Conservation (phyloP, 2,329 filamentous ascomycete genomes). For the Ophiosphaerella korrae region DNA sequence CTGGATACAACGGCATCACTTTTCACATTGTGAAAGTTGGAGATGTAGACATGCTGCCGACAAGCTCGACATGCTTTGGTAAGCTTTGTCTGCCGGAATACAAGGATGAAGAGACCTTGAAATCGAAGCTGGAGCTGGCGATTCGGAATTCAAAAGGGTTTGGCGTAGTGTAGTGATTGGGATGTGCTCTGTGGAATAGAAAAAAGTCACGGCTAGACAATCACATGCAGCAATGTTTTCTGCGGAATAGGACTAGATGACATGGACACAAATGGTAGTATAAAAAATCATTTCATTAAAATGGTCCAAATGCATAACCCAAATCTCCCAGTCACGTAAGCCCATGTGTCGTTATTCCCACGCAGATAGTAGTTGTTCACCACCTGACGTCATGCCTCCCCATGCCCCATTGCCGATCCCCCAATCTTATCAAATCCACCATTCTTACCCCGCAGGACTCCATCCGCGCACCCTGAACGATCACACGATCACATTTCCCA, state of each 20-base stretch:
- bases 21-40: constrained; percentile 80
- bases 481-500: constrained; percentile 6
- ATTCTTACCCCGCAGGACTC: not conserved
- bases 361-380: too few species aligned
- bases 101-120: constrained; percentile 69
- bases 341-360: too few species aligned
- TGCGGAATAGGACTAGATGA: too few species aligned
- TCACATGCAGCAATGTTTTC: not conserved
- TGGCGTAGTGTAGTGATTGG: constrained; percentile 55
- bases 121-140: constrained; percentile 79
- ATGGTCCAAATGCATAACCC: too few species aligned
- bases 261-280: too few species aligned
- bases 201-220: not conserved
- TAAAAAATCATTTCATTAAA: too few species aligned
- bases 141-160: constrained; percentile 89
- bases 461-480: not conserved
- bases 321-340: too few species aligned
- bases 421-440: too few species aligned
- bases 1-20: constrained; percentile 78
- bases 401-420: too few species aligned
- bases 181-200: not conserved
- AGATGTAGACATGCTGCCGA: constrained; percentile 67
- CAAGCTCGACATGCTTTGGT: constrained; percentile 91
- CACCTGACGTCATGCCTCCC: too few species aligned
- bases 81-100: constrained; percentile 87